A percentile compares a stretch with the other conserved stretches of the same genome.
These are phyloP conservation scores for Coemansia sp. DNA, from an alignment of 371 early-diverging fungal species.

Conservation along the genomic window DNA sequence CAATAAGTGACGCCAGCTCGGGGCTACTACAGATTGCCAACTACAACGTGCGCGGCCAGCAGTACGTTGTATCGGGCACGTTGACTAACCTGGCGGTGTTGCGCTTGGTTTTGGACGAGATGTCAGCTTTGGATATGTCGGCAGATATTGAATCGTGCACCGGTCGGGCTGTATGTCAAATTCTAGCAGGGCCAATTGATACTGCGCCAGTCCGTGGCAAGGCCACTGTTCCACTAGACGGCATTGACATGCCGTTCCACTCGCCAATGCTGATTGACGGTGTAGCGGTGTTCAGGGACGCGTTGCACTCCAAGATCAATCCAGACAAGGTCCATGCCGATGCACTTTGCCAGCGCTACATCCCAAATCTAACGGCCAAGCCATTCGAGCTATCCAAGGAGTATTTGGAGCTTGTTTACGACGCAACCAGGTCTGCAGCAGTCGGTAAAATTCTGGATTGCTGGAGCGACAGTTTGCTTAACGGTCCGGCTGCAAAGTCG, in stretches of 20 bases:
- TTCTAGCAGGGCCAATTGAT: background rate
- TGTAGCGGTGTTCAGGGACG: slow-evolving; percentile 86
- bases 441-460: slow-evolving; percentile 70
- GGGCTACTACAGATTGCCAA: slow-evolving; percentile 92
- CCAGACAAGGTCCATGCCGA: background rate
- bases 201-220: background rate
- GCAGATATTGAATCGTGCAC: slow-evolving; percentile 60
- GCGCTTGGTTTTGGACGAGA: slow-evolving; percentile 65
- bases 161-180: background rate
- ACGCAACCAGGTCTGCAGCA: slow-evolving; percentile 69
- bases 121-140: slow-evolving; percentile 56
- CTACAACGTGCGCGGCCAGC: slow-evolving; percentile 95
- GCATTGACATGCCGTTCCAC: slow-evolving; percentile 97
- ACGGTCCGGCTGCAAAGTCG: slow-evolving; percentile 69
- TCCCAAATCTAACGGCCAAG: slow-evolving; percentile 92
- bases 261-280: slow-evolving; percentile 85
- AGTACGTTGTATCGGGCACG: slow-evolving; percentile 93
- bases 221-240: slow-evolving; percentile 87
- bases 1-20: slow-evolving; percentile 61
- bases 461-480: slow-evolving; percentile 68
- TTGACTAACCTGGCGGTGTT: slow-evolving; percentile 75
- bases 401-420: slow-evolving; percentile 77
- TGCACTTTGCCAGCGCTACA: slow-evolving; percentile 75
- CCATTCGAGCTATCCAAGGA: slow-evolving; percentile 80
- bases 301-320: slow-evolving; percentile 66